Evolutionary conservation across 331 rosid species (phyloP), one percentile per base, ranked within the genome.

Genomic region (Quercus phellos): DNA sequence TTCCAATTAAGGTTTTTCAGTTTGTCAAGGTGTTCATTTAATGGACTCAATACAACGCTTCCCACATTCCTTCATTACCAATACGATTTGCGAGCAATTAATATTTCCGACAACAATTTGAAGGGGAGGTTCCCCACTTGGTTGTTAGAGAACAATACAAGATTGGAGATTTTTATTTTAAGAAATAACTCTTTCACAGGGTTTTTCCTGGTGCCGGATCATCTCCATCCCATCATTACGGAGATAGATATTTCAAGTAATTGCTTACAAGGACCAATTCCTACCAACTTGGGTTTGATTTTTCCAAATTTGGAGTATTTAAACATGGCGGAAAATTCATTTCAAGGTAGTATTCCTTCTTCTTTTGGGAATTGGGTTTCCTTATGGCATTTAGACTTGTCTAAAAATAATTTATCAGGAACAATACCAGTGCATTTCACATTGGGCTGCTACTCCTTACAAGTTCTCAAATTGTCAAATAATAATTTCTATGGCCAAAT

Each of bases 1-100:
- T 80, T 74, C 29, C 82, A 84, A 43, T 46, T 84, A 1, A 24
- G 73, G 26, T 50, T 14, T 26, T 60, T 84, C 4, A 17, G 10
- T 3, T 80, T 84, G 76, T 74, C 78, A 1, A 0, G 0, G 13
- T 68, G 76, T 19, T 50, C 3, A 14, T 22, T 46, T 7, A 7
- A 29, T 0, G 14, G 32, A 6, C 55, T 67, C 64, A 32, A 4
- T 17, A 12, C 29, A 34, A 46, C 72, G 1, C 4, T 69, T 61
- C 85, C 85, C 2, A 75, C 2, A 0, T 84, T 84, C 51, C 82
- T 84, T 60, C 19, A 26, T 29, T 63, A 80, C 66, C 87, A 83
- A 16, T 11, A 80, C 24, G 73, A 68, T 17, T 68, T 84, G 58
- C 53, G 58, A 12, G 0, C 0, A 16, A 0, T 80, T 12, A 17